Evolutionary conservation across 2,329 filamentous ascomycete species (phyloP).

Genomic region (Aspergillus flavus): DNA sequence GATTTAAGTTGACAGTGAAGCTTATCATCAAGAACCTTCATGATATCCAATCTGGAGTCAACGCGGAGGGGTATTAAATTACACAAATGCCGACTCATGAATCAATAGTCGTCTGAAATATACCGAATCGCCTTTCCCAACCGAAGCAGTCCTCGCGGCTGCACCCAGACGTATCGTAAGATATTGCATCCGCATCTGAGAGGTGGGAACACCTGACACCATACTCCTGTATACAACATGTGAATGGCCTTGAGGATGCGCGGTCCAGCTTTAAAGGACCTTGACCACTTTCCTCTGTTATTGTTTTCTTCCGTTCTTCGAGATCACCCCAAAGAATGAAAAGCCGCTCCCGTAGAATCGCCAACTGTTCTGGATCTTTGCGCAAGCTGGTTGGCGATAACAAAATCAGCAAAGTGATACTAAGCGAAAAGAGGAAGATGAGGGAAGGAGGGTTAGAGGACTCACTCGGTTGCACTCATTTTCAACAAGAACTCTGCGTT

Average conservation of each 20-base stretch:
- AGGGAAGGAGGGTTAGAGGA: slow-evolving; percentile 9
- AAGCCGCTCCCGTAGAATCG: slow-evolving; percentile 66
- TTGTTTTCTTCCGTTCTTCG: slow-evolving; percentile 64
- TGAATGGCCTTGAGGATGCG: slow-evolving; percentile 62
- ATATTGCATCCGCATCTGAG: slow-evolving; percentile 36
- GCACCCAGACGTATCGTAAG: slow-evolving; percentile 35
- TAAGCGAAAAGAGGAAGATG: no score
- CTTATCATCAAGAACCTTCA: background rate
- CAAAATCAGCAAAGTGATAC: background rate
- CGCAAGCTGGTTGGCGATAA: slow-evolving; percentile 54
- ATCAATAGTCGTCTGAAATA: slow-evolving; percentile 67
- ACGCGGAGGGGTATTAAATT: slow-evolving; percentile 5
- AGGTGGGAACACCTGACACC: slow-evolving; percentile 53
- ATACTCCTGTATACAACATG: slow-evolving; percentile 72
- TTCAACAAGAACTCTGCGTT: slow-evolving; percentile 60
- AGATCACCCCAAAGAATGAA: slow-evolving; percentile 85
- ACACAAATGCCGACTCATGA: slow-evolving; percentile 11
- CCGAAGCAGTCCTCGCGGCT: slow-evolving; percentile 43
- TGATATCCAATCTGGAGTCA: background rate
- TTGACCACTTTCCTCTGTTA: slow-evolving; percentile 26
- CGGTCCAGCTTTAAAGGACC: slow-evolving; percentile 21
- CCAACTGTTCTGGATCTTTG: slow-evolving; percentile 52
- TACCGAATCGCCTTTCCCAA: slow-evolving; percentile 65
- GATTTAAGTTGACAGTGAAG: background rate
- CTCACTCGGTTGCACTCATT: slow-evolving; percentile 59